Base-by-base conservation (phyloP, 2,329 filamentous ascomycete species). In the Cladophialophora carrionii region DNA sequence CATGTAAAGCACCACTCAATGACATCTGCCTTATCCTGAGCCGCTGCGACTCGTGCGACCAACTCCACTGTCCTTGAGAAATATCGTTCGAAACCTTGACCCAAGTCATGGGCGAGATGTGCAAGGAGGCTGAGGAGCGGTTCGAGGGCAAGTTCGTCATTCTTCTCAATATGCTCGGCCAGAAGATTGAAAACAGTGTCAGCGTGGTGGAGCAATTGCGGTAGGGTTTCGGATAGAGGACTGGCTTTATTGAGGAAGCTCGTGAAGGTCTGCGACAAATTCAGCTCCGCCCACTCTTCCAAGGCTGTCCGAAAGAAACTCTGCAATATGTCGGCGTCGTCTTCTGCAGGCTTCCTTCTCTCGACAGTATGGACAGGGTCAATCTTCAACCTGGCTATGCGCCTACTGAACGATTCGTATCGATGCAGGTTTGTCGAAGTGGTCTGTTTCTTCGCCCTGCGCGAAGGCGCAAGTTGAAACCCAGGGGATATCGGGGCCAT, bases 1-100 rank as follows among this genome's bases (percentile, higher is more conserved):
- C 91, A 93, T 12, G 89, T 92, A 78, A 99, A 99, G 57, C 91
- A 94, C 93, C 94, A 98, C 79, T 99, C 95, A 57, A 98, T 91
- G n/a, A 96, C 92, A 68, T 93, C 91, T 29, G 91, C 88, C 73
- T 91, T 89, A 63, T 90, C 84, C 60, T 91, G 87, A 72, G 87
- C 90, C 61, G 88, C 88, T 10, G 92, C 93, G 69, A 98, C 85
- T 17, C 87, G 86, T 46, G 91, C 86, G 61, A 99, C 87, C 61
- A 96, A 81, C 61, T 83, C 85, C 64, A 99, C 86, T 29, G 90
- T 87, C 58, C 85, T 84, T 53, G 87, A 84, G 76, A 96, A 98
- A 76, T 96, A 88, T 73, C 90, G 91, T 78, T 97, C 93, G 74
- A 99, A 99, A 55, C 88, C 85, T 20, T 85, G 84, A 57, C 94